These are phyloP conservation scores for Botryotinia convoluta DNA, from an alignment of 2,329 filamentous ascomycete species.

Conservation along the genomic window DNA sequence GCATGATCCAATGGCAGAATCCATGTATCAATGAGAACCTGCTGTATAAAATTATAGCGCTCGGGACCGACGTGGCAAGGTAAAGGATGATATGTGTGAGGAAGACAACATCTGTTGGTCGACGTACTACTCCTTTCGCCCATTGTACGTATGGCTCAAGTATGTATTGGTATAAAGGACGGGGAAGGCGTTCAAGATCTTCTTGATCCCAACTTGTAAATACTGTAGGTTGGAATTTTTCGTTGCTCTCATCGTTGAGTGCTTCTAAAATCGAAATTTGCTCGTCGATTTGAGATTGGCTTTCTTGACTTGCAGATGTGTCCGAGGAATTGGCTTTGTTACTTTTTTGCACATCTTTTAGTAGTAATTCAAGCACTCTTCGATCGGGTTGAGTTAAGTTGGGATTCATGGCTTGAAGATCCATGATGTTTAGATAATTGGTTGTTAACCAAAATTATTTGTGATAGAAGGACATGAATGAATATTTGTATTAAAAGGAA, in stretches of 20 bases:
- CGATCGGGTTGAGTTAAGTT: conserved; percentile 16
- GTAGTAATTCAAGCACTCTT: conserved; percentile 18
- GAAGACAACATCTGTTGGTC: conserved; percentile 67
- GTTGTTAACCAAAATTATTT: conserved; percentile 4
- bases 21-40: conserved; percentile 68
- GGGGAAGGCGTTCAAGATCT: conserved; percentile 25
- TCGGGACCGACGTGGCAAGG: conserved; percentile 66
- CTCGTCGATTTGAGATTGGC: conserved; percentile 13
- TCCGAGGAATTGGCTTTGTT: background rate
- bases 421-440: conserved; percentile 16
- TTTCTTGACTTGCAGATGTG: background rate
- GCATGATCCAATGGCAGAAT: conserved; percentile 62
- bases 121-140: conserved; percentile 29
- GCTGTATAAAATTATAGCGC: conserved; percentile 62
- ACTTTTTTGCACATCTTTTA: conserved; percentile 11
- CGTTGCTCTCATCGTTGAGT: conserved; percentile 21
- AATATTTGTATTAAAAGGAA: conserved; percentile 4
- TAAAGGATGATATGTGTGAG: conserved; percentile 74
- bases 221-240: conserved; percentile 30
- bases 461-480: background rate
- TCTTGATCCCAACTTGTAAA: conserved; percentile 29
- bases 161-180: conserved; percentile 17
- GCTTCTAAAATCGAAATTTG: conserved; percentile 18
- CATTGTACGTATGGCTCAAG: conserved; percentile 27
- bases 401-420: conserved; percentile 18